phyloP scores from a whole-genome alignment of 169 alveolate genomes.

The Plasmodium relictum region DNA sequence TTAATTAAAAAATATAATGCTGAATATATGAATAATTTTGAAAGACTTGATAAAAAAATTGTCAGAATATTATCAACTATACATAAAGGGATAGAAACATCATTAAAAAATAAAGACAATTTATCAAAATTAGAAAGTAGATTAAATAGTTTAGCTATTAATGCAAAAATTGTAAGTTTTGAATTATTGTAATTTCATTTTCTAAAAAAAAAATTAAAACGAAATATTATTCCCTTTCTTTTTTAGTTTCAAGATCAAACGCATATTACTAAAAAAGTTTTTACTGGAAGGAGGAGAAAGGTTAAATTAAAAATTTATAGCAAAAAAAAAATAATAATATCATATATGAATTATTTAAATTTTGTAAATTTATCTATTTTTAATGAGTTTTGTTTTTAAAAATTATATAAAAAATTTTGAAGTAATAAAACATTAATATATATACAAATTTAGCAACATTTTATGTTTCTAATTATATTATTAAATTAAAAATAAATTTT shows the following conservation, averaged over 20 bases:
- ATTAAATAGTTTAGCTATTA: neutral
- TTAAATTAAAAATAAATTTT: neutral
- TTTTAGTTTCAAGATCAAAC: neutral
- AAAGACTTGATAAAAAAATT: neutral
- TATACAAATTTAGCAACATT: too few species aligned
- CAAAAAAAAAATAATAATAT: too few species aligned
- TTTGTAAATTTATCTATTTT: too few species aligned
- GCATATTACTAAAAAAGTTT: neutral
- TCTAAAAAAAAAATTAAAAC: too few species aligned
- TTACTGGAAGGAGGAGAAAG: neutral
- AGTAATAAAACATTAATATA: too few species aligned
- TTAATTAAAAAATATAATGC: slow-evolving; percentile 10
- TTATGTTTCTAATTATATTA: too few species aligned
- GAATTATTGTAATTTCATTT: neutral
- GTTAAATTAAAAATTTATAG: neutral
- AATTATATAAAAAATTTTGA: too few species aligned
- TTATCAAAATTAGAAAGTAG: slow-evolving; percentile 4
- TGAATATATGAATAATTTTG: neutral
- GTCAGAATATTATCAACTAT: neutral
- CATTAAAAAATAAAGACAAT: neutral
- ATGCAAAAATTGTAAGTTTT: neutral
- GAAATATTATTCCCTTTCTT: neutral
- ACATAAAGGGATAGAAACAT: neutral
- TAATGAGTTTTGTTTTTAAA: too few species aligned
- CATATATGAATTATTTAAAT: too few species aligned